These are phyloP conservation scores for Astragalus membranaceus DNA, from an alignment of 306 rosid genomes.

Conservation along the genomic window DNA sequence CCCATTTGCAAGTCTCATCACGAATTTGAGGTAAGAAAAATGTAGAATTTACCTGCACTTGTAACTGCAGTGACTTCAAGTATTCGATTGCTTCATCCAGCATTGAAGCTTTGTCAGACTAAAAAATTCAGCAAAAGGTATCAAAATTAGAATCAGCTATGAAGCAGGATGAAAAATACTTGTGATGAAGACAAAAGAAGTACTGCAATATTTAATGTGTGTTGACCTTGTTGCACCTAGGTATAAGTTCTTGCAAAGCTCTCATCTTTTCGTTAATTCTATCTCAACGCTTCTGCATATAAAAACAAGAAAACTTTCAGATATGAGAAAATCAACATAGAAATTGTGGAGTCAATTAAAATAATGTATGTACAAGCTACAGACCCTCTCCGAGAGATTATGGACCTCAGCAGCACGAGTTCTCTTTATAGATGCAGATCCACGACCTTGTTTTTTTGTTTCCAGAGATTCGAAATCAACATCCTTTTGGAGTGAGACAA, in stretches of 20 bases:
- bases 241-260: slow-evolving; percentile 82
- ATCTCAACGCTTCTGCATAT: slow-evolving; percentile 77
- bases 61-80: slow-evolving; percentile 76
- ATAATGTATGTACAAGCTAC: neutral
- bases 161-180: neutral
- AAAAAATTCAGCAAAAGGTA: slow-evolving; percentile 15
- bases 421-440: slow-evolving; percentile 53
- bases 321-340: neutral
- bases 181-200: neutral
- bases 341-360: neutral
- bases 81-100: slow-evolving; percentile 91
- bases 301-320: slow-evolving; percentile 6
- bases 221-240: slow-evolving; percentile 74
- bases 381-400: slow-evolving; percentile 89
- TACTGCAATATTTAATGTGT: neutral
- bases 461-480: slow-evolving; percentile 45
- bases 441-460: slow-evolving; percentile 43
- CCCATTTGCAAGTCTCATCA: too few species aligned
- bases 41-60: slow-evolving; percentile 59
- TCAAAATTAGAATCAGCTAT: neutral
- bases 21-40: neutral
- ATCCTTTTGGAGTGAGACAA: slow-evolving; percentile 38
- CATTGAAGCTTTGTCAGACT: slow-evolving; percentile 93
- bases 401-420: slow-evolving; percentile 86
- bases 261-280: slow-evolving; percentile 87